Base-by-base conservation (phyloP, 2,329 filamentous ascomycete genomes). In the Penicillium sclerotiorum region DNA sequence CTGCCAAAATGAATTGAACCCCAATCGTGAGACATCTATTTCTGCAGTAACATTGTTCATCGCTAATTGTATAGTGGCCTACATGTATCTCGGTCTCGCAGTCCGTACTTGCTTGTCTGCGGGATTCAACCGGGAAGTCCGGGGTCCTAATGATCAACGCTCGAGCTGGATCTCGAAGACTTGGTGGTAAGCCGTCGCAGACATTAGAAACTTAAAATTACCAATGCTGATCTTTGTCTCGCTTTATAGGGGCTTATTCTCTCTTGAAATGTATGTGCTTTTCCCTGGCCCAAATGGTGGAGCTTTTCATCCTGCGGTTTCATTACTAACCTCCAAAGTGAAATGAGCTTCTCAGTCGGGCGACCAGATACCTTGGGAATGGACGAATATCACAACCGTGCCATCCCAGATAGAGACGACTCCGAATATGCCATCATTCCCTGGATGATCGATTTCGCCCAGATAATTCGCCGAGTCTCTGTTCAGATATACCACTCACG, bases 1-100 rank as follows among this genome's bases (percentile, higher is more conserved):
- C 4, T 78, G 75, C 52, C 77, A 79, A 49, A 77, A 78, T 42
- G 75, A 79, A 50, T 64, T 79, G 4, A 77, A 77, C 43, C 74
- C 74, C 5, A 74, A 78, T 49, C 64, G 74, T 76, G 41, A 55
- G 72, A 12, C 4, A 28, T 28, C 13, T 23, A 23, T 15, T n/a
- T 12, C 4, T 12, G 3, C 23, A 21, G 13, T 36, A 40, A n/a
- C n/a, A n/a, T n/a, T n/a, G n/a, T n/a, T n/a, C n/a, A n/a, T n/a
- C n/a, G 4, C 17, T 42, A 66, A 66, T 50, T 3, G 6, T 21
- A 8, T 23, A 68, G 65, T 67, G 62, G 72, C 77, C 4, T 79
- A 79, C 46, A 76, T 77, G 62, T 79, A 77, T 46, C 68, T 77
- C 8, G 77, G 77, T 0, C 67, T 76, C 18, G 76, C 77, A 1